Percentiles rank a stretch among this genome's conserved stretches.
phyloP scores from a whole-genome alignment of 2,329 filamentous ascomycete species.

The Atkinsonella hypoxylon region DNA sequence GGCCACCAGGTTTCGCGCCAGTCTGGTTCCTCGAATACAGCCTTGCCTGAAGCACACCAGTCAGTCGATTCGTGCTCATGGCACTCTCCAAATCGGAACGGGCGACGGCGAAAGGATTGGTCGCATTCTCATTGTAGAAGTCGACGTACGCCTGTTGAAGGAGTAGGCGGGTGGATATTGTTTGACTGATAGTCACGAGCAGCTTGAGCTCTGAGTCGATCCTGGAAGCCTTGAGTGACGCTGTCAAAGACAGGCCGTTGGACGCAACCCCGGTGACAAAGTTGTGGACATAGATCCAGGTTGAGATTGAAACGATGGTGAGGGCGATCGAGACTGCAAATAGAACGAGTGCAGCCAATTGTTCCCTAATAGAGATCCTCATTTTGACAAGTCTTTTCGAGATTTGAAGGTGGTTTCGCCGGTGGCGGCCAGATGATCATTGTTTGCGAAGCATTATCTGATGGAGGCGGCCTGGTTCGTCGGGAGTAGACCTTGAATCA shows the following conservation, averaged over 20 bases:
- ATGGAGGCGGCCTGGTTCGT: neutral
- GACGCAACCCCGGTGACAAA: conserved; percentile 42
- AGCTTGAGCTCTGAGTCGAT: conserved; percentile 68
- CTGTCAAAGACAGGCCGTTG: conserved; percentile 60
- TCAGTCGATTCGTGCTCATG: conserved; percentile 46
- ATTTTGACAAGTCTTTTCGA: conserved; percentile 31
- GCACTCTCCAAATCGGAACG: conserved; percentile 58
- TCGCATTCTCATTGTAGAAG: conserved; percentile 44
- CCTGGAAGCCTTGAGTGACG: conserved; percentile 76
- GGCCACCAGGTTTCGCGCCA: conserved; percentile 33
- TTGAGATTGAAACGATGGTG: conserved; percentile 68
- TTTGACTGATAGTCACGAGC: conserved; percentile 61
- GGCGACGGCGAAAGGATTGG: conserved; percentile 48
- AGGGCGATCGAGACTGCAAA: conserved; percentile 62
- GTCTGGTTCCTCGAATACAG: conserved; percentile 59
- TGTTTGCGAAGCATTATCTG: conserved; percentile 3
- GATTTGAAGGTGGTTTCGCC: neutral
- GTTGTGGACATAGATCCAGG: conserved; percentile 46
- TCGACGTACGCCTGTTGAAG: conserved; percentile 39
- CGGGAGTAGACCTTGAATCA: neutral
- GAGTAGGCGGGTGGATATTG: conserved; percentile 56
- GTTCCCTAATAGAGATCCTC: conserved; percentile 79
- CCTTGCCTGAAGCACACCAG: conserved; percentile 55
- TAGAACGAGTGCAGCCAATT: conserved; percentile 71
- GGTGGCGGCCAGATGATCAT: neutral